Percentiles rank a stretch among this genome's conserved stretches.
These are phyloP conservation scores for Trichosporon sp. DNA, from an alignment of 1,284 basidiomycete genomes.

Conservation along the genomic window DNA sequence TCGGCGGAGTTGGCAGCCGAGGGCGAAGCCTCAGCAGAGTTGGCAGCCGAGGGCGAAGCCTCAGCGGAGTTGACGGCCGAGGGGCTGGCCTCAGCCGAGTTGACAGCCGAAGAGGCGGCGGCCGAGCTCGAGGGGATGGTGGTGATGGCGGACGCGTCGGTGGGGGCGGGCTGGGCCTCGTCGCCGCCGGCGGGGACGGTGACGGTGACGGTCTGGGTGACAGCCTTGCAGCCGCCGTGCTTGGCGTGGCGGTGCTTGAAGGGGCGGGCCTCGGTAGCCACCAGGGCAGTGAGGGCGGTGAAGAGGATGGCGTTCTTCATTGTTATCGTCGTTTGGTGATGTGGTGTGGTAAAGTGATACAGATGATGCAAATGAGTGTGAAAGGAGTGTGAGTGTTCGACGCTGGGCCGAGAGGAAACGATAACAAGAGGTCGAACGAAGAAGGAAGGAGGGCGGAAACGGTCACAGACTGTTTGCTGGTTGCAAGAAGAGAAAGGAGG, in stretches of 20 bases:
- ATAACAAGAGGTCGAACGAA: neutral
- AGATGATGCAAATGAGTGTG: constrained; percentile 1
- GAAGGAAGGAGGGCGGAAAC: neutral
- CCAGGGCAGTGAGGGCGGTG: constrained; percentile 1
- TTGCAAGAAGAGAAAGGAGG: neutral
- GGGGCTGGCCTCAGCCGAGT: neutral
- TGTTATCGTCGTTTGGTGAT: neutral
- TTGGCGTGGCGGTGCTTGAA: neutral
- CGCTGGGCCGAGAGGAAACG: neutral
- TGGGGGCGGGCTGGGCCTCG: neutral
- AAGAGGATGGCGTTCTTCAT: constrained; percentile 3
- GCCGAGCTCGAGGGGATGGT: neutral
- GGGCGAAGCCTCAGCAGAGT: neutral
- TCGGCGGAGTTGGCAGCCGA: neutral
- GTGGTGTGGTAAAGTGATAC: neutral
- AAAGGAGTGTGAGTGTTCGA: neutral
- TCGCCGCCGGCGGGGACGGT: neutral
- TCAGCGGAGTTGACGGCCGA: neutral
- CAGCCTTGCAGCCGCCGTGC: neutral
- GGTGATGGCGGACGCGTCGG: neutral
- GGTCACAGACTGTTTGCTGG: constrained; percentile 5
- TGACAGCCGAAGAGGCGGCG: neutral
- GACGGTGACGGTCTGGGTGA: neutral
- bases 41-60: neutral
- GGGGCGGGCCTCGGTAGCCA: neutral